Percentiles rank a stretch among this genome's conserved stretches.
These are phyloP conservation scores for Diplodia intermedia DNA, from an alignment of 2,329 filamentous ascomycete genomes.

Conservation along the genomic window DNA sequence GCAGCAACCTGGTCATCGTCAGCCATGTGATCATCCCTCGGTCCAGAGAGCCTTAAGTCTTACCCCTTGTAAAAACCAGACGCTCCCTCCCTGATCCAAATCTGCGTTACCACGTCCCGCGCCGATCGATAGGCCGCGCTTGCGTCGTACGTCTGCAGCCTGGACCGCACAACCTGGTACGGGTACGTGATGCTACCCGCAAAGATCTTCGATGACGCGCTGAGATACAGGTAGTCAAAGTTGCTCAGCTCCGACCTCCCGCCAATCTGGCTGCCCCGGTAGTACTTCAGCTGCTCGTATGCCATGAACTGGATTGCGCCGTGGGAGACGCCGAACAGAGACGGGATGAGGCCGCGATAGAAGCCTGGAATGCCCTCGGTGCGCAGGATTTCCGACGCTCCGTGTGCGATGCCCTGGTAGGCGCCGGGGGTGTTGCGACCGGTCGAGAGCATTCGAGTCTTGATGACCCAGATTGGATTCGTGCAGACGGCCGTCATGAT, in stretches of 20 bases:
- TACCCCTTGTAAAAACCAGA: conserved; percentile 87
- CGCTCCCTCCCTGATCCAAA: conserved; percentile 80
- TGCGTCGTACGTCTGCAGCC: conserved; percentile 88
- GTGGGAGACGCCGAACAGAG: conserved; percentile 85
- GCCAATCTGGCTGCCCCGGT: conserved; percentile 55
- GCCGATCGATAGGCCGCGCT: conserved; percentile 75
- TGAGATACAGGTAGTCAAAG: conserved; percentile 80
- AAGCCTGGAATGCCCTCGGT: conserved; percentile 80
- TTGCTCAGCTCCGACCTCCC: conserved; percentile 62
- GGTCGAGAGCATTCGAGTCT: conserved; percentile 94
- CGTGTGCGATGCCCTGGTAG: conserved; percentile 78
- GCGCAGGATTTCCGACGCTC: conserved; percentile 69
- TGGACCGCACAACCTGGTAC: conserved; percentile 87
- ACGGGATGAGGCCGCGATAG: conserved; percentile 84
- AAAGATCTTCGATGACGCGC: conserved; percentile 81
- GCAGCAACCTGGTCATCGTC: conserved; percentile 63
- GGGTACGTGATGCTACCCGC: conserved; percentile 93
- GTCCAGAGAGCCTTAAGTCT: conserved; percentile 38
- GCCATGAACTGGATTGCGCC: conserved; percentile 95
- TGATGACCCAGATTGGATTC: conserved; percentile 97
- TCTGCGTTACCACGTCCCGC: conserved; percentile 72
- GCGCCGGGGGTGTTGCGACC: conserved; percentile 76
- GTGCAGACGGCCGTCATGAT: conserved; percentile 80
- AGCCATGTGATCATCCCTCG: conserved; percentile 1
- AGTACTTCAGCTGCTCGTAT: conserved; percentile 78